Evolutionary conservation across 306 rosid species (phyloP).

Genomic region (Prunus davidiana): DNA sequence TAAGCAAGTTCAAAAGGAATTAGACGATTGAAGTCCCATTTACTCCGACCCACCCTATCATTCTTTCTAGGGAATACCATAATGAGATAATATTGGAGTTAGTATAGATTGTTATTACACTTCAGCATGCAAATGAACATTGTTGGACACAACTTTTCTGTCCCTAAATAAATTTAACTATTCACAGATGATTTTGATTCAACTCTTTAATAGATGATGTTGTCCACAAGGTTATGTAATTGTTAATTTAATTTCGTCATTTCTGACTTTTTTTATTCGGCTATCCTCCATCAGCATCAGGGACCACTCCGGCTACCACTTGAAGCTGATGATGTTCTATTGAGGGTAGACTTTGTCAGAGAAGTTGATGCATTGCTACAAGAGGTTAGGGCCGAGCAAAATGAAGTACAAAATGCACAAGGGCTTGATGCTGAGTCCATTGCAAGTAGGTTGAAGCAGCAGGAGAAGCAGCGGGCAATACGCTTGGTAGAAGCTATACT

Average conservation of each 20-base stretch:
- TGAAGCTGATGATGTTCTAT: constrained; percentile 61
- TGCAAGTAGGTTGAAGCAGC: constrained; percentile 78
- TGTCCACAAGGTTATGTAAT: no score
- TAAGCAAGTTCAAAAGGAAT: no score
- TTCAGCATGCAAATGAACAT: no score
- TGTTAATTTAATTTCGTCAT: not conserved
- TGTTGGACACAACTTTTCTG: no score
- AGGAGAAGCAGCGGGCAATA: constrained; percentile 72
- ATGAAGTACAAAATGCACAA: constrained; percentile 31
- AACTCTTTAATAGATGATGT: no score
- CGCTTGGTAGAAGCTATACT: constrained; percentile 72
- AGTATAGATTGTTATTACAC: no score
- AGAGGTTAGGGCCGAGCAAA: constrained; percentile 57
- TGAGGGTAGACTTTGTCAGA: constrained; percentile 88
- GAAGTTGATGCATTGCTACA: constrained; percentile 83
- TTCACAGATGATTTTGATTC: no score
- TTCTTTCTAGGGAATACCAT: no score
- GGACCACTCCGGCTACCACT: constrained; percentile 62
- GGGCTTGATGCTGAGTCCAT: constrained; percentile 77
- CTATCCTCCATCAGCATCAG: constrained; percentile 49
- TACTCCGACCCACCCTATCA: not conserved
- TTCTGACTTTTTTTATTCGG: not conserved
- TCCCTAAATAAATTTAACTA: no score
- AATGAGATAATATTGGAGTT: no score
- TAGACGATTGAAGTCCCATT: not conserved